Evolutionary conservation across 2,329 filamentous ascomycete species (phyloP).

Genomic region (Ascochyta rabiei): DNA sequence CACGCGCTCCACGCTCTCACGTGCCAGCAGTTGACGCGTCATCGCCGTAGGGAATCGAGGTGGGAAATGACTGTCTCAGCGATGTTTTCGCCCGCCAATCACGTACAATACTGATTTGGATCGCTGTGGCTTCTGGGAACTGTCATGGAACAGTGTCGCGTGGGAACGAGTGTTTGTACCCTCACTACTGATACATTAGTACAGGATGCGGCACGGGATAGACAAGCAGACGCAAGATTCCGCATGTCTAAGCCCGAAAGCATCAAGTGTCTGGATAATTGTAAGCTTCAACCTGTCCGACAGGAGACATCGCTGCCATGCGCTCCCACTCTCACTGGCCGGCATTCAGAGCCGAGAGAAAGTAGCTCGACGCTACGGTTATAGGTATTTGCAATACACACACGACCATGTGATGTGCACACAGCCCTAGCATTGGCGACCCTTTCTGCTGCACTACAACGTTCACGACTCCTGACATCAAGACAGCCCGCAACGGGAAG

Average conservation of each 20-base stretch:
- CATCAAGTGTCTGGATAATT: too few relatives aligned
- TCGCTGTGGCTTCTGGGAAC: background rate
- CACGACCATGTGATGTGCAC: too few relatives aligned
- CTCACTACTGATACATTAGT: background rate
- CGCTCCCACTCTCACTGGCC: background rate
- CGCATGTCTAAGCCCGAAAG: background rate
- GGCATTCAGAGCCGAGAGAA: background rate
- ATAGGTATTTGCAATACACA: background rate
- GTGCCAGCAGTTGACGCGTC: background rate
- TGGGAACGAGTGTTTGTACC: background rate
- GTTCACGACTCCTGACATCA: background rate
- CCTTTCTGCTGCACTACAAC: background rate
- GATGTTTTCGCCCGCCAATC: background rate
- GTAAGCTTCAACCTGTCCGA: background rate
- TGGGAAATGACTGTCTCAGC: background rate
- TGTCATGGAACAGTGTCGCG: background rate
- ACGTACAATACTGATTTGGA: background rate
- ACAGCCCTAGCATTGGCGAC: background rate
- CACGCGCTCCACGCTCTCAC: constrained; percentile 15
- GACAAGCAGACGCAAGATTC: background rate
- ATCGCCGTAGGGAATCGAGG: background rate
- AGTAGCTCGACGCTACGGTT: background rate
- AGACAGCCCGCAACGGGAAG: background rate
- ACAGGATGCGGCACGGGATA: background rate
- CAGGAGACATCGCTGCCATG: background rate